Evolutionary conservation across 2,329 filamentous ascomycete genomes (phyloP), one percentile per base, ranked within the genome.

Genomic region (Beauveria sp.): DNA sequence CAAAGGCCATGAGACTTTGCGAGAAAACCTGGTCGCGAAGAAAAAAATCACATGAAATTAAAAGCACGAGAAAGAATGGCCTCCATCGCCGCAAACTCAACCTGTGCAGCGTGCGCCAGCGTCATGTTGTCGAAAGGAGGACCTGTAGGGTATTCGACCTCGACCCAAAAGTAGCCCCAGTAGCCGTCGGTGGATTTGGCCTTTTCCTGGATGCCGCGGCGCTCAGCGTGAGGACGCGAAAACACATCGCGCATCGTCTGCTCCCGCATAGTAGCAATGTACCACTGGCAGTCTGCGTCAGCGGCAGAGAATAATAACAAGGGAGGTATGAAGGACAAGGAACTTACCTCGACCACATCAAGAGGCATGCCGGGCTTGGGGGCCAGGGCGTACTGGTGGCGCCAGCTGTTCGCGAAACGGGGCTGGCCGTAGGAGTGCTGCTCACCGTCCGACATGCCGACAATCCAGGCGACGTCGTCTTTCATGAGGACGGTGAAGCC

Each of bases 401-500:
- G 69, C 83, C 83, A 87, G 40, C 71, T 65, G 20, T 75, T 65
- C 1, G 82, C 76, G 58, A 75, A 76, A 5, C 73, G 74, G 1
- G 84, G 83, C 67, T 81, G 75, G 52, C 78, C 78, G 66, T 76
- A 79, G 24, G 74, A 70, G 6, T 67, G 69, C 54, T 73, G 65
- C 52, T 75, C 73, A 18, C 64, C 51, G 0, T 77, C 71, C 0
- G 68, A 47, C 64, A 83, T 66, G 18, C 70, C 69, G 3, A 73
- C 73, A n/a, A 77, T 58, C 58, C 66, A 77, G 7, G 80, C 77
- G 64, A 88, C 75, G 65, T 84, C 80, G 66, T 86, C 82, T 72
- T 87, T 87, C 75, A 84, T 82, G n/a, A 79, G 64, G 1, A 81
- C 74, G 3, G 82, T 85, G 69, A 88, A 87, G 1, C 85, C 86